These are phyloP conservation scores for Melanopsichium pennsylvanicum DNA, from an alignment of 1,284 basidiomycete genomes.

Conservation along the genomic window DNA sequence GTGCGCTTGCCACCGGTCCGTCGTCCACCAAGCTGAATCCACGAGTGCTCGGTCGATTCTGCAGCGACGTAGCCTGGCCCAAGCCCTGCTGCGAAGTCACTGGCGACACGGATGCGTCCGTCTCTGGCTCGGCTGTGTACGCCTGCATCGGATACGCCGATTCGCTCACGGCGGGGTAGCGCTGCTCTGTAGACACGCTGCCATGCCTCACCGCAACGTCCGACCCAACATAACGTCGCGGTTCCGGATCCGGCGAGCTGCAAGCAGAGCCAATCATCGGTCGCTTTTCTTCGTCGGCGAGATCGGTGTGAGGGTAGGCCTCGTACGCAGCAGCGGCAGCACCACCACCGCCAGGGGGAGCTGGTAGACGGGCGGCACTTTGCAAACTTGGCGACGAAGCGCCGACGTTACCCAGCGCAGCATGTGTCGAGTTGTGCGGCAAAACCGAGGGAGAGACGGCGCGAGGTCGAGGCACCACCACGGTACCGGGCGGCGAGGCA, in stretches of 20 bases:
- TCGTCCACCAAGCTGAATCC: slow-evolving; percentile 64
- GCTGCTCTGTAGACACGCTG: slow-evolving; percentile 52
- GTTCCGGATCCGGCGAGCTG: slow-evolving; percentile 50
- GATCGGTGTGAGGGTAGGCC: slow-evolving; percentile 34
- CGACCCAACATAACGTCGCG: slow-evolving; percentile 11
- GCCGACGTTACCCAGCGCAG: slow-evolving; percentile 18
- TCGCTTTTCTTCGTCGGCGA: slow-evolving; percentile 52
- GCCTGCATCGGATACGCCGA: slow-evolving; percentile 47
- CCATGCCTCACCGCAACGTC: slow-evolving; percentile 49
- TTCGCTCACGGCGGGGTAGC: slow-evolving; percentile 52
- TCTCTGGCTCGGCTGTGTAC: slow-evolving; percentile 53
- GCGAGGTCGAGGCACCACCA: slow-evolving; percentile 46
- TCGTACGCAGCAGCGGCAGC: too few species aligned
- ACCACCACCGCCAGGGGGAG: slow-evolving; percentile 17
- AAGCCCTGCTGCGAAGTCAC: slow-evolving; percentile 6
- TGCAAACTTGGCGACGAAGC: slow-evolving; percentile 16
- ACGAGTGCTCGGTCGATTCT: slow-evolving; percentile 25
- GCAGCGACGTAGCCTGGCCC: slow-evolving; percentile 8
- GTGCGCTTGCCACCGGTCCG: slow-evolving; percentile 56
- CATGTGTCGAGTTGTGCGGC: slow-evolving; percentile 37
- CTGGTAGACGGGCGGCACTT: slow-evolving; percentile 8
- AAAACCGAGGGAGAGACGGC: slow-evolving; percentile 38
- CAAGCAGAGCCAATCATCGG: slow-evolving; percentile 52
- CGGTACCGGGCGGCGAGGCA: slow-evolving; percentile 32
- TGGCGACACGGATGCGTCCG: slow-evolving; percentile 22